Conservation (phyloP, 345 rosid species). For the Hevea brasiliensis region DNA sequence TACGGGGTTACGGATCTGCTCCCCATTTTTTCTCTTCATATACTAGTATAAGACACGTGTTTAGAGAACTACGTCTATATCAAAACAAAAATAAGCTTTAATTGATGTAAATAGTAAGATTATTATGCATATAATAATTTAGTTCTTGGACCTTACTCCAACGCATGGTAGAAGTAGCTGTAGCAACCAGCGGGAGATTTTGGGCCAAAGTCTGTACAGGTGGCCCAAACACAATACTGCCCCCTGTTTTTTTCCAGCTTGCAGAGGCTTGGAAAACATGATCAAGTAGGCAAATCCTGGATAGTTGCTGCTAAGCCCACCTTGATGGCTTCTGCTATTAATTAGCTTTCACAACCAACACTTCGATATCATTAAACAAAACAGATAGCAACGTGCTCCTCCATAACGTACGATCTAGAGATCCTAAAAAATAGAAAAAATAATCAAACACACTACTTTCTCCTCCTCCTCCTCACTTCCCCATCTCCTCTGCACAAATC, state of each 20-base stretch:
- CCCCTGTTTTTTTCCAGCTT: no score
- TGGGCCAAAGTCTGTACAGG: no score
- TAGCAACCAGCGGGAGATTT: no score
- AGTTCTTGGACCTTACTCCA: neutral
- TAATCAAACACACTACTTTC: neutral
- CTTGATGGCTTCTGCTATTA: conserved; percentile 28
- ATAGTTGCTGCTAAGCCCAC: conserved; percentile 27
- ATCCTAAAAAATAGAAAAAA: conserved; percentile 4
- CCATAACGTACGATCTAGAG: conserved; percentile 29
- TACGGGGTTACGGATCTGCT: neutral
- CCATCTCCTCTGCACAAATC: neutral
- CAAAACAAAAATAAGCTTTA: no score
- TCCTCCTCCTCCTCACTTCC: conserved; percentile 7
- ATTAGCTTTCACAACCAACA: conserved; percentile 27
- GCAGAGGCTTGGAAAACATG: neutral
- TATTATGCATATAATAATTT: no score
- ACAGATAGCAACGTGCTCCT: conserved; percentile 33
- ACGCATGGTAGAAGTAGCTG: neutral
- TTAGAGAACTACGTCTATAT: no score
- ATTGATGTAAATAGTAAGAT: no score
- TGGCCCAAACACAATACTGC: no score
- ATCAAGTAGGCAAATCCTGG: conserved; percentile 27
- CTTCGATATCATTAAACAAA: conserved; percentile 38
- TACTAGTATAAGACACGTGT: no score
- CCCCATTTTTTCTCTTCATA: no score